Conservation (phyloP, 2,329 filamentous ascomycete species). For the Didymella lethalis region DNA sequence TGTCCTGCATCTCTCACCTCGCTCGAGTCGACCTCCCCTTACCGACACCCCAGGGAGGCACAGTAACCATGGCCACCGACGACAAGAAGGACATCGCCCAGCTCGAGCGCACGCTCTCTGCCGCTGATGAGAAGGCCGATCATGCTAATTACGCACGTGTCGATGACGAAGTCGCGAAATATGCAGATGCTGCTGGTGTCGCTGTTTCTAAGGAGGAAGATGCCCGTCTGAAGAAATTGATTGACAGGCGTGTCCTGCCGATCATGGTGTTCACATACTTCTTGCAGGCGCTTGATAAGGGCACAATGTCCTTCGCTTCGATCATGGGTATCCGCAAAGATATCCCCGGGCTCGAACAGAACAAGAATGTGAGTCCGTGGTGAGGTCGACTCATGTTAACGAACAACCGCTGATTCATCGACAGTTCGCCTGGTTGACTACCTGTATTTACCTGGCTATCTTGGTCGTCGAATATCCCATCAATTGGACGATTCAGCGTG, state of each 20-base stretch:
- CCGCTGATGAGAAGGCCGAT: constrained; percentile 58
- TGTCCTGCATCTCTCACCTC: constrained; percentile 21
- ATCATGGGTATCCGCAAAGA: constrained; percentile 67
- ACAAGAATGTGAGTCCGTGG: constrained; percentile 35
- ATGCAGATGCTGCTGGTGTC: constrained; percentile 62
- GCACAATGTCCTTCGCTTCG: constrained; percentile 68
- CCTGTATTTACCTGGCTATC: constrained; percentile 77
- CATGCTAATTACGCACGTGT: constrained; percentile 66
- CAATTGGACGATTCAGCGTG: constrained; percentile 69
- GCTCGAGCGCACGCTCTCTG: constrained; percentile 60
- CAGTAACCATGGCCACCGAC: constrained; percentile 33
- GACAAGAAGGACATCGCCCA: constrained; percentile 51
- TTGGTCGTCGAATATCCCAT: constrained; percentile 76
- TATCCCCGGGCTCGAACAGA: constrained; percentile 39
- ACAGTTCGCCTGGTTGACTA: constrained; percentile 75
- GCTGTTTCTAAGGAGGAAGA: constrained; percentile 68
- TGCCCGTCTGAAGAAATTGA: constrained; percentile 67
- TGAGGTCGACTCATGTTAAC: neutral
- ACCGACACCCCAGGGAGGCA: constrained; percentile 20
- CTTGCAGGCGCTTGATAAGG: constrained; percentile 71
- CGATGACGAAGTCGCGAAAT: constrained; percentile 75
- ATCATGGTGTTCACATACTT: constrained; percentile 80
- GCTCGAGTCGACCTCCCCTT: constrained; percentile 19
- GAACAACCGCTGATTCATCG: neutral
- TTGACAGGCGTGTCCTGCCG: constrained; percentile 71